A percentile compares a stretch with the other conserved stretches of the same genome.
phyloP scores from a whole-genome alignment of 768 basidiomycete genomes.

The Rossbeevera mucosa region DNA sequence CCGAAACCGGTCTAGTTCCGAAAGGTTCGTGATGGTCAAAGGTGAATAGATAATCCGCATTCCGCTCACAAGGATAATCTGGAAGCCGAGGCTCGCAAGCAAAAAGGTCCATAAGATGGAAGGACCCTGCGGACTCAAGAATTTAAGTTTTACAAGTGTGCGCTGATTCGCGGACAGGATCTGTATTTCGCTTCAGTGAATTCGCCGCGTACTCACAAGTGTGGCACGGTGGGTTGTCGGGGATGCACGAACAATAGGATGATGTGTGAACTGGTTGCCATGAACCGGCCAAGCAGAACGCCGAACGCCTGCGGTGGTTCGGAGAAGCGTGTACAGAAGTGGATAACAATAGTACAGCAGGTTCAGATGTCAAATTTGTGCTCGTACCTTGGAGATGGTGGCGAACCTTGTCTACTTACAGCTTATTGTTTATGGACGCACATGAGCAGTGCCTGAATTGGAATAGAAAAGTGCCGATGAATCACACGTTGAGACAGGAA shows the following conservation, averaged over 20 bases:
- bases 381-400: constrained; percentile 28
- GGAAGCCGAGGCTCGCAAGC: constrained; percentile 1
- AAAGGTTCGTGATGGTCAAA: constrained; percentile 8
- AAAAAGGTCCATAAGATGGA: constrained; percentile 11
- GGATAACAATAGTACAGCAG: constrained; percentile 19
- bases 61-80: constrained; percentile 11
- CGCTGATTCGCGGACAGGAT: constrained; percentile 3
- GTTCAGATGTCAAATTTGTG: constrained; percentile 13
- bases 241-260: constrained; percentile 25
- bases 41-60: constrained; percentile 18
- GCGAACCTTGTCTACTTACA: constrained; percentile 23
- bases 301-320: background rate
- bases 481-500: constrained; percentile 11
- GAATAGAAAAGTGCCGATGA: constrained; percentile 3
- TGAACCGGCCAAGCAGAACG: constrained; percentile 2
- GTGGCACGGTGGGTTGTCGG: background rate
- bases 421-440: constrained; percentile 21
- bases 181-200: constrained; percentile 1
- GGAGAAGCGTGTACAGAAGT: constrained; percentile 5
- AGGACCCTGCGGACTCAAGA: constrained; percentile 13
- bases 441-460: constrained; percentile 6
- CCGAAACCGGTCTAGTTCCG: constrained; percentile 37
- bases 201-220: constrained; percentile 12
- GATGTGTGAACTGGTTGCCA: constrained; percentile 14
- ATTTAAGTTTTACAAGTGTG: constrained; percentile 16